Evolutionary conservation across 1,139 yeast species (phyloP).

Genomic region (Candida sanyaensis): DNA sequence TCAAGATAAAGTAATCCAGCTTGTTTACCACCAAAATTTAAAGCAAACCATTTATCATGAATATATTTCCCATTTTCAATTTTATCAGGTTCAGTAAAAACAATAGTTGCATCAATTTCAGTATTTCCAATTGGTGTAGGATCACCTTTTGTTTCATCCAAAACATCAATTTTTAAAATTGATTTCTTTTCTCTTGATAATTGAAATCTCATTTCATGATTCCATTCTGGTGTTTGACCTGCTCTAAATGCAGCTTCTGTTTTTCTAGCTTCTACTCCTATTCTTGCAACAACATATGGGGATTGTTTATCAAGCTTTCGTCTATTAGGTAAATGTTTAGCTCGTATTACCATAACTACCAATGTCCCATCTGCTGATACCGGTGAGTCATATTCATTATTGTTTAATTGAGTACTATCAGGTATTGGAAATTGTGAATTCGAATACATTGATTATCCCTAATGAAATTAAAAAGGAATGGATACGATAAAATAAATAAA

Average conservation of each 20-base stretch:
- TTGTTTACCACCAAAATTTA: slow-evolving; percentile 65
- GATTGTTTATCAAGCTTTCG: slow-evolving; percentile 85
- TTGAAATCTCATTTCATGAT: slow-evolving; percentile 71
- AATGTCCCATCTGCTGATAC: slow-evolving; percentile 49
- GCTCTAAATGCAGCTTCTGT: slow-evolving; percentile 78
- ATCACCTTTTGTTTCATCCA: slow-evolving; percentile 84
- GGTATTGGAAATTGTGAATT: neutral
- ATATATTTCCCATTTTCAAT: slow-evolving; percentile 70
- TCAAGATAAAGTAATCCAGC: slow-evolving; percentile 91
- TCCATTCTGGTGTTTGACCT: slow-evolving; percentile 91
- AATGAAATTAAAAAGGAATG: too few species aligned
- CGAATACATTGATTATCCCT: slow-evolving; percentile 2
- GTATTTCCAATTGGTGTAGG: slow-evolving; percentile 87
- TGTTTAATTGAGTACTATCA: neutral
- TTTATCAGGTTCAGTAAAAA: slow-evolving; percentile 48
- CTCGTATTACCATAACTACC: slow-evolving; percentile 50
- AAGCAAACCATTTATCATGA: slow-evolving; percentile 77
- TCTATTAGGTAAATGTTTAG: slow-evolving; percentile 78
- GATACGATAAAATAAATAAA: neutral
- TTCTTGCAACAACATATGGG: slow-evolving; percentile 78
- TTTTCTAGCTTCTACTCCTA: slow-evolving; percentile 78
- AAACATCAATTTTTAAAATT: slow-evolving; percentile 65
- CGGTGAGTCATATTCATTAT: slow-evolving; percentile 16
- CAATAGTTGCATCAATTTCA: slow-evolving; percentile 74
- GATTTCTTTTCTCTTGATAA: slow-evolving; percentile 65